phyloP scores from a whole-genome alignment of 2,329 filamentous ascomycete species.

The Cordyceps tenuipes region DNA sequence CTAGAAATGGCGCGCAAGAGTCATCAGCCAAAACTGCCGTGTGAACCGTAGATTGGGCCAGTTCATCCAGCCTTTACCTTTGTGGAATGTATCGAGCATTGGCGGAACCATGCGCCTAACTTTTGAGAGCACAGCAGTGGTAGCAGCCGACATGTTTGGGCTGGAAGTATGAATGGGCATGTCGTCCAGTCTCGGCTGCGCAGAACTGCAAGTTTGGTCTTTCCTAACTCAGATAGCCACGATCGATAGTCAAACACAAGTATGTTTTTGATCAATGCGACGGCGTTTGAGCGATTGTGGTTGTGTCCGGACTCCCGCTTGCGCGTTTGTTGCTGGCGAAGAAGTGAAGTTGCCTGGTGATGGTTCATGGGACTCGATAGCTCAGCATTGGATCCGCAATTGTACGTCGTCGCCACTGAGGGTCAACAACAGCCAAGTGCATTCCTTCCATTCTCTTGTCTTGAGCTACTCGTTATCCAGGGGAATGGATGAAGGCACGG shows the following conservation, averaged over 20 bases:
- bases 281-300: not conserved
- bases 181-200: constrained; percentile 2
- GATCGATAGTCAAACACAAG: not conserved
- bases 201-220: not conserved
- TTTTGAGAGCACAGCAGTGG: constrained; percentile 68
- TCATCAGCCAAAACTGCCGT: not conserved
- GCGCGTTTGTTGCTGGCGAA: not conserved
- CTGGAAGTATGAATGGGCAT: constrained; percentile 5
- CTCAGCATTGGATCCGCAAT: not conserved
- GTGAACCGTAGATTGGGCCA: not conserved
- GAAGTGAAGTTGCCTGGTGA: not conserved
- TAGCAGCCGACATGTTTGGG: constrained; percentile 55
- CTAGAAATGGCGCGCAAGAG: constrained; percentile 35
- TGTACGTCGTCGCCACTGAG: not conserved
- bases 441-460: no score
- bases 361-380: not conserved
- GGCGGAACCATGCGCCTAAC: constrained; percentile 88
- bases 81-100: constrained; percentile 92
- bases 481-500: no score
- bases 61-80: constrained; percentile 49
- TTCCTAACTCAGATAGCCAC: not conserved
- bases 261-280: not conserved
- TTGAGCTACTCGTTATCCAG: no score
- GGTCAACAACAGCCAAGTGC: no score
- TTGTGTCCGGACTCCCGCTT: not conserved